Evolutionary conservation across 2,329 filamentous ascomycete species (phyloP), one percentile per base, ranked within the genome.

Genomic region (Ceratocystis papillata): DNA sequence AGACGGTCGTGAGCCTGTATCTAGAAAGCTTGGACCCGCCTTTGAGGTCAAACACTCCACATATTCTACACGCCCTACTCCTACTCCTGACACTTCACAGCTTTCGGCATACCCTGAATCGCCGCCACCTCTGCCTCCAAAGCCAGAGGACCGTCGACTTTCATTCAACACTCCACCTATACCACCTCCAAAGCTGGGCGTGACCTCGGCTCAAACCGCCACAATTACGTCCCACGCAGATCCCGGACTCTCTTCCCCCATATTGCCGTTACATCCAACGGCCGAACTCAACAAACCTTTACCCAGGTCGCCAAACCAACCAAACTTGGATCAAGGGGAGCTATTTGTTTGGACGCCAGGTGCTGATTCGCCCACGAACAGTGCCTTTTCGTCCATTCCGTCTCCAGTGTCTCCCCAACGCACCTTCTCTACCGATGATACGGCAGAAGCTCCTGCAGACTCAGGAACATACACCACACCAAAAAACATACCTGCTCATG

Each of bases 211-310:
- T 15, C n/a, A 60, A 59, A 64, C 63, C 65, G 63, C 62, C 65
- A 63, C 63, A 17, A 44, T 69, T 69, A 67, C 68, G 28, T 69
- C 67, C 41, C 68, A 70, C 67, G 70, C 70, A 55, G 69, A 70
- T 63, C 69, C 68, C 33, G 67, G 68, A 5, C 65, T 71, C 7
- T 70, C 71, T 41, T 73, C 73, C 37, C 73, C 74, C 5, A 70
- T 71, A 48, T 72, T 74, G 20, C 69, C 70, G 12, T 70, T 71
- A 45, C 69, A 70, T 53, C 65, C 70, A 63, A 72, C 72, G 33
- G 76, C 77, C 7, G 76, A 79, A 69, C 76, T 80, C 53, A 80
- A 83, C 73, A 83, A 83, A 69, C 80, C 80, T 30, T 72, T 82
- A 3, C 81, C 81, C 10, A 83, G 77, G 69, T 84, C 82, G 5